Evolutionary conservation across 306 rosid species (phyloP), one percentile per base, ranked within the genome.

Genomic region (Styphnolobium japonicum): DNA sequence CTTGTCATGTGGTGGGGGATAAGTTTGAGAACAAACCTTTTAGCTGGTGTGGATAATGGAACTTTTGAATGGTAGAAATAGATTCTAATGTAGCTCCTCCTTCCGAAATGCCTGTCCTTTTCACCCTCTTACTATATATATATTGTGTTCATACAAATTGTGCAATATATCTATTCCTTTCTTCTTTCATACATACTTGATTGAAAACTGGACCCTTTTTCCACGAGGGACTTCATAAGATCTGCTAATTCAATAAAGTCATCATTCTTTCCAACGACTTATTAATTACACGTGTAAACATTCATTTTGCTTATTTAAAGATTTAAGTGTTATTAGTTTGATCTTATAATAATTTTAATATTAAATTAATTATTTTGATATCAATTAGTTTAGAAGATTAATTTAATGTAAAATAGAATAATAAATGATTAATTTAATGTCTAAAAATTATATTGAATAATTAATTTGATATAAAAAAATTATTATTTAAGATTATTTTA

Each of bases 51-150:
- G 14, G 69, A 63, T 63, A 63, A 69, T 67, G 25, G 63, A 70
- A 48, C 43, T 12, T 14, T 16, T 27, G 27, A 29, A 70, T 70
- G 61, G 45, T 29, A 36, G n/a, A 27, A 25, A 69, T 40, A 15
- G 58, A 61, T 74, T 58, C 40, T 11, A 11, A 9, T 23, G 53
- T 11, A 55, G 10, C 34, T 73, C 52, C 23, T 52, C 66, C 21
- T 72, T 72, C 14, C 77, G 34, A 72, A 53, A 53, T 74, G 79
- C 58, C 40, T 74, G 56, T 56, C 42, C 4, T 57, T 73, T 55
- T 73, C 78, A 56, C 40, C 7, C 40, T 73, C 66, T 72, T 53
- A 53, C n/a, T 22, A 31, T 48, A 16, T 65, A 39, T 40, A 19
- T 19, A 10, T 55, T 3, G 36, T 2, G 56, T 67, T 37, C 67